Conservation (phyloP, 1,284 basidiomycete genomes). For the Ceratorhiza oryzae-sativae region DNA sequence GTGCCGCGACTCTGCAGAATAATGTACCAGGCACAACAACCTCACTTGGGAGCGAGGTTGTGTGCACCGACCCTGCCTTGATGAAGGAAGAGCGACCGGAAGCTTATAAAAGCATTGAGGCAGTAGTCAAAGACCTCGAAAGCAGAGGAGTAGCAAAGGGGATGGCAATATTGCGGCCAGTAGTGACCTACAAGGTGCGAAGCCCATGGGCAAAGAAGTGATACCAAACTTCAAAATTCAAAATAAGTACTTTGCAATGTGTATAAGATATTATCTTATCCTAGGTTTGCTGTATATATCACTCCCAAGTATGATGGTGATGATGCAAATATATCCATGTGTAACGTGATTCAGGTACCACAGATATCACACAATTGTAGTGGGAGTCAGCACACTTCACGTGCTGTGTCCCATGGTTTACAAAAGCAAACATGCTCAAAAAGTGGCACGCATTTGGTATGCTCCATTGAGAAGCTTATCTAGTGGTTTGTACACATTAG, state of each 20-base stretch:
- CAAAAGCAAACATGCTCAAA: too few relatives aligned
- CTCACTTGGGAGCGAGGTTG: constrained; percentile 51
- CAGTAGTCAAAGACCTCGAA: constrained; percentile 53
- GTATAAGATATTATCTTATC: too few relatives aligned
- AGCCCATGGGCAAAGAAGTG: not conserved
- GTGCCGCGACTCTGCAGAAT: constrained; percentile 47
- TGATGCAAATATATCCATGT: too few relatives aligned
- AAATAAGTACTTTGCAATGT: not conserved
- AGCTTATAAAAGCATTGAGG: constrained; percentile 53
- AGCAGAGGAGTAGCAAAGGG: constrained; percentile 48
- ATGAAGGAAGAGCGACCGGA: constrained; percentile 53
- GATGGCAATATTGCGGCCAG: constrained; percentile 49
- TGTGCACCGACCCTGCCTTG: constrained; percentile 52
- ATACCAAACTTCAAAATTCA: not conserved
- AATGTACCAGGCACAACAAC: constrained; percentile 50
- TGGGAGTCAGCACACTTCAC: too few relatives aligned
- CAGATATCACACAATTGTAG: too few relatives aligned
- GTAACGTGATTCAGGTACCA: too few relatives aligned
- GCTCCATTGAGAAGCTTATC: too few relatives aligned
- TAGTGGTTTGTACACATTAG: too few relatives aligned
- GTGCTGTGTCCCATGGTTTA: too few relatives aligned
- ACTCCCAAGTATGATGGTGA: too few relatives aligned
- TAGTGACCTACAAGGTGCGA: constrained; percentile 52
- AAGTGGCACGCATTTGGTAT: too few relatives aligned
- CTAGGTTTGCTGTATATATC: too few relatives aligned